Base-by-base conservation (phyloP, 768 basidiomycete species). In the Vararia minispora region DNA sequence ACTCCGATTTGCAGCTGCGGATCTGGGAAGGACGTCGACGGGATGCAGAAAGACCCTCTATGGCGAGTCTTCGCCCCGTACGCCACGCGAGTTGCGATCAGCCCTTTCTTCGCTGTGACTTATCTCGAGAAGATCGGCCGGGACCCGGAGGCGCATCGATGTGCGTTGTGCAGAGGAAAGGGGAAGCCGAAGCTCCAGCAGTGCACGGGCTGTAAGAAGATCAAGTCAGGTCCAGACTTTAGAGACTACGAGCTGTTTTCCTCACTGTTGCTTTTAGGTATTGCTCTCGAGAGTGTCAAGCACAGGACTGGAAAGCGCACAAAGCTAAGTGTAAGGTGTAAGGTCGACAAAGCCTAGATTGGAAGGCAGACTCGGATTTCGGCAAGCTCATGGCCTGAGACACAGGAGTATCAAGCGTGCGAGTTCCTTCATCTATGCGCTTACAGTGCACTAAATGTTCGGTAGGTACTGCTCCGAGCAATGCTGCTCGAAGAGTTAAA, bases 1-100 rank as follows among this genome's bases (percentile, higher is more conserved):
- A 49, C 49, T 7, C 71, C 73, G 0, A 52, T 76, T 16, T 79
- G 77, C 43, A 59, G 58, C 3, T 79, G 76, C 33, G 75, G 75
- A 2, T 52, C 53, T 26, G 74, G 73, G 3, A 60, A 73, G 31
- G 63, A 67, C 33, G 53, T 66, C 5, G 65, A 57, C 2, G 52
- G 45, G 1, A 63, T 76, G 42, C 45, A 45, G 0, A 54, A 47
- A 11, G 43, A 52, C 0, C 30, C 45, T 10, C 43, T 48, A 8
- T 76, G 69, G 68, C 53, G 55, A 41, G 24, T 37, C 2, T 48
- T 76, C 10, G 61, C 62, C 2, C 61, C 62, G 6, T 65, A 65
- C 36, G 64, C 58, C 11, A 74, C 70, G 1, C 58, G 75, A 7
- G 54, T 64, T 4, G 77, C 71, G 0, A 53, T 79, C 27, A 59